Conservation (phyloP, 768 basidiomycete genomes). For the Rhodotorula paludigena region DNA sequence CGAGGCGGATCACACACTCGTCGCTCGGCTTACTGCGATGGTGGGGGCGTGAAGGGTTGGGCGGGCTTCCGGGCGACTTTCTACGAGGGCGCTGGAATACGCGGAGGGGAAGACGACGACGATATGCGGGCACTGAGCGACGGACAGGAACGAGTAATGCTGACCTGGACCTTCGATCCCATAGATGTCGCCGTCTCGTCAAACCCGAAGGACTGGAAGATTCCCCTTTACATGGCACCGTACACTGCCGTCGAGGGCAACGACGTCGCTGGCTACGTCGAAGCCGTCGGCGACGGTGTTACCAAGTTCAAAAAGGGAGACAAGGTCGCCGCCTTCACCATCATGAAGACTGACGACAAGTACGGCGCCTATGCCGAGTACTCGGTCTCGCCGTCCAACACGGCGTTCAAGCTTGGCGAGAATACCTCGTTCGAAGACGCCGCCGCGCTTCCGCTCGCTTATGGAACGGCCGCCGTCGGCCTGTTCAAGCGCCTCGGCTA, state of each 20-base stretch:
- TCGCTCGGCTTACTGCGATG: background rate
- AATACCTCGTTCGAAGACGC: slow-evolving; percentile 40
- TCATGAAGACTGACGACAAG: slow-evolving; percentile 33
- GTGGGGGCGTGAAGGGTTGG: too few relatives aligned
- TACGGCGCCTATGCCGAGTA: slow-evolving; percentile 42
- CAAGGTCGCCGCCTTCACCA: slow-evolving; percentile 41
- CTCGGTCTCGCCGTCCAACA: slow-evolving; percentile 32
- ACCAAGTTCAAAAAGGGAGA: slow-evolving; percentile 41
- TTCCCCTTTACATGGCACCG: background rate
- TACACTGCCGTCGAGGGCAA: slow-evolving; percentile 38
- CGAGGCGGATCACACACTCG: background rate
- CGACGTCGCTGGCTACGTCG: slow-evolving; percentile 41
- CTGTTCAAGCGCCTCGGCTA: slow-evolving; percentile 35
- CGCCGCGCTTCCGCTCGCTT: slow-evolving; percentile 40
- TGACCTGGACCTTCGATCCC: fast-evolving
- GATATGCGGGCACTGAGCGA: too few relatives aligned
- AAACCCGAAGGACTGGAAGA: background rate
- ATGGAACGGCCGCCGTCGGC: slow-evolving; percentile 43
- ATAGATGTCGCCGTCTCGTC: slow-evolving; percentile 25
- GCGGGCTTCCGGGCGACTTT: background rate
- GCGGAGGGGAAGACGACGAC: too few relatives aligned
- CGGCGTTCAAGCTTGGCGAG: slow-evolving; percentile 23
- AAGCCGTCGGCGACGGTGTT: slow-evolving; percentile 39
- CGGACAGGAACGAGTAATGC: too few relatives aligned
- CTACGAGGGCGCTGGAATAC: too few relatives aligned